A percentile compares a stretch with the other conserved stretches of the same genome.
These are phyloP conservation scores for Yarrowia yakushimensis DNA, from an alignment of 805 yeast species.

Conservation along the genomic window DNA sequence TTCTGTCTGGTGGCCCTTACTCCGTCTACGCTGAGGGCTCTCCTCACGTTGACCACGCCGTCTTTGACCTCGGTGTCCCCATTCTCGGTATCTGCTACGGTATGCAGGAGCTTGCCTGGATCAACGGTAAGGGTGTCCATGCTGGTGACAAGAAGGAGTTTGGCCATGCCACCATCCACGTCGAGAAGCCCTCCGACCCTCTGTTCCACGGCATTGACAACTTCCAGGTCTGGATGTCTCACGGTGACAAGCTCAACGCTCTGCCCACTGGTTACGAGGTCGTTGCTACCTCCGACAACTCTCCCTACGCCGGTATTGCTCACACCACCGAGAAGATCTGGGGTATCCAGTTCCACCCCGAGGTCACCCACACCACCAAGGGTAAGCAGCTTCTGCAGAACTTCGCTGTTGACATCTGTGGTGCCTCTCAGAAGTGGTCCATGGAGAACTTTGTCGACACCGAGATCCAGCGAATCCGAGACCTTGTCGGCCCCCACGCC, in stretches of 20 bases:
- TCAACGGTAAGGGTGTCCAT: conserved; percentile 83
- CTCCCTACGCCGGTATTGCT: conserved; percentile 92
- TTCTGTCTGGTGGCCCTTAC: conserved; percentile 96
- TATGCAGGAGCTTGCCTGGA: conserved; percentile 99
- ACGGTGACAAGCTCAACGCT: conserved; percentile 91
- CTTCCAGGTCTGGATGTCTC: conserved; percentile 99
- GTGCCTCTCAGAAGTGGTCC: conserved; percentile 87
- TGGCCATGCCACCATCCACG: conserved; percentile 89
- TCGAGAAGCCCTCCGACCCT: conserved; percentile 61
- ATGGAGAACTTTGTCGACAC: conserved; percentile 98
- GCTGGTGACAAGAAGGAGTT: conserved; percentile 96
- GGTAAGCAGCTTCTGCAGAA: conserved; percentile 85
- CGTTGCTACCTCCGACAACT: conserved; percentile 88
- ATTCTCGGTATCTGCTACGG: conserved; percentile 98
- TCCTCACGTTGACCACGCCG: conserved; percentile 95
- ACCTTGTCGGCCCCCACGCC: conserved; percentile 92
- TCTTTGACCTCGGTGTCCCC: conserved; percentile 88
- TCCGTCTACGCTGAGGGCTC: conserved; percentile 94
- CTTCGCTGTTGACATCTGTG: conserved; percentile 89
- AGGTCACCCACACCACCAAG: conserved; percentile 91
- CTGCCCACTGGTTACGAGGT: conserved; percentile 85
- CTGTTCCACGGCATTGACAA: conserved; percentile 86
- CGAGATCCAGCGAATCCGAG: conserved; percentile 88
- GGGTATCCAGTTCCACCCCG: conserved; percentile 99
- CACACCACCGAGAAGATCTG: conserved; percentile 68